Evolutionary conservation across 2,329 filamentous ascomycete genomes (phyloP).

Genomic region (Emmonsiellopsis sp.): DNA sequence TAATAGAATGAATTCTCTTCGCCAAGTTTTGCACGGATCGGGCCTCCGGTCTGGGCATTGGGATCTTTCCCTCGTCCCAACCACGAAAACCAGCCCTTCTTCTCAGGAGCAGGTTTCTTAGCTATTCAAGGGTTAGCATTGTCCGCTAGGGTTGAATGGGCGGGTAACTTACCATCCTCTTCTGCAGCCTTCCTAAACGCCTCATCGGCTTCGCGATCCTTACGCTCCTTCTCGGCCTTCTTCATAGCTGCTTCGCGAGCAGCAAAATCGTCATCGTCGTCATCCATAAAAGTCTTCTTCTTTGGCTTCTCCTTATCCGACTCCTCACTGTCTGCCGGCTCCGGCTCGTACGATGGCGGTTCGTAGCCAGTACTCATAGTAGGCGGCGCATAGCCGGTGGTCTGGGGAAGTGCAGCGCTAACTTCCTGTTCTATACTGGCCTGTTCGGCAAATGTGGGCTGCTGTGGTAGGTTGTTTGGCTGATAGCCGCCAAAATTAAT

Average conservation of each 20-base stretch:
- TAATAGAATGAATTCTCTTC: conserved; percentile 91
- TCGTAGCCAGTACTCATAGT: conserved; percentile 16
- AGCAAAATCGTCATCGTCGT: conserved; percentile 62
- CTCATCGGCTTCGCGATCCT: conserved; percentile 73
- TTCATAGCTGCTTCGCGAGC: conserved; percentile 43
- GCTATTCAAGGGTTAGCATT: conserved; percentile 39
- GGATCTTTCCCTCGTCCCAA: conserved; percentile 60
- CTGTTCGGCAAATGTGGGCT: background rate
- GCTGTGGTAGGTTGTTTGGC: background rate
- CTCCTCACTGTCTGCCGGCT: conserved; percentile 44
- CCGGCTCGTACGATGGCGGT: conserved; percentile 22
- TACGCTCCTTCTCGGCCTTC: conserved; percentile 55
- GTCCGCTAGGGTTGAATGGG: background rate
- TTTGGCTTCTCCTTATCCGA: conserved; percentile 51
- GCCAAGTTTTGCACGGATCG: conserved; percentile 88
- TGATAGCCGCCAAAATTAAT: background rate
- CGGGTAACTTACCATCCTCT: conserved; percentile 44
- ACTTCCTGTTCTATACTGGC: background rate
- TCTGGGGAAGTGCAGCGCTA: conserved; percentile 1
- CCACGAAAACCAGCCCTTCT: conserved; percentile 72
- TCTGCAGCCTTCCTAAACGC: conserved; percentile 77
- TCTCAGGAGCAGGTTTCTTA: conserved; percentile 28
- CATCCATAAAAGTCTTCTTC: conserved; percentile 73
- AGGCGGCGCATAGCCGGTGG: conserved; percentile 29
- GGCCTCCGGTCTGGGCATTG: conserved; percentile 48